A percentile compares a stretch with the other conserved stretches of the same genome.
These are phyloP conservation scores for Begonia fuchsioides DNA, from an alignment of 306 rosid genomes.

Conservation along the genomic window DNA sequence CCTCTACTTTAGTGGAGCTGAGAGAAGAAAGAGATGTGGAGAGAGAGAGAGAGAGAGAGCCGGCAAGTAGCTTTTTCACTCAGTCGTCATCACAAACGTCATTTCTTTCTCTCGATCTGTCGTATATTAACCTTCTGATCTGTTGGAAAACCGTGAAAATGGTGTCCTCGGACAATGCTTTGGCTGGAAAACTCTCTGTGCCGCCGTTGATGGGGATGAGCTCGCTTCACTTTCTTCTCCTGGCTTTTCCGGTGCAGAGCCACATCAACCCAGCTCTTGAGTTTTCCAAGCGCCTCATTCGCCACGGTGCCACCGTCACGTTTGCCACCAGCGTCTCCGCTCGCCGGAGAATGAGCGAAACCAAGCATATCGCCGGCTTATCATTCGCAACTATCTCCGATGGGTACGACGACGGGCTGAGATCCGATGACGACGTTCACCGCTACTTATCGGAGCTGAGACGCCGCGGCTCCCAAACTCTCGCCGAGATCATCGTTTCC, in stretches of 20 bases:
- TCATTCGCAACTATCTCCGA: slow-evolving; percentile 18
- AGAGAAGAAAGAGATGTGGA: no score
- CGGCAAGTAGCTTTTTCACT: no score
- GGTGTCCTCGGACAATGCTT: not conserved
- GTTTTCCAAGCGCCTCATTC: slow-evolving; percentile 20
- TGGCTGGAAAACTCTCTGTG: not conserved
- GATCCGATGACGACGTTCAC: not conserved
- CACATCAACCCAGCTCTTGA: slow-evolving; percentile 27
- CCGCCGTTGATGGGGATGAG: slow-evolving; percentile 4
- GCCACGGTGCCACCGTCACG: slow-evolving; percentile 15
- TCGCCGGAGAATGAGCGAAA: slow-evolving; percentile 10
- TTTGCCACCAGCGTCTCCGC: slow-evolving; percentile 8
- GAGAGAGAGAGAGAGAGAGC: no score
- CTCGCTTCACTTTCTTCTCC: slow-evolving; percentile 9
- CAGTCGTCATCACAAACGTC: slow-evolving; percentile 19
- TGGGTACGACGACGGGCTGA: slow-evolving; percentile 18
- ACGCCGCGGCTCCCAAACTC: slow-evolving; percentile 11
- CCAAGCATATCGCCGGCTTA: not conserved
- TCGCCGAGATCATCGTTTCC: slow-evolving; percentile 8
- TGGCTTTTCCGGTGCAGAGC: slow-evolving; percentile 17
- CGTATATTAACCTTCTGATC: slow-evolving; percentile 2
- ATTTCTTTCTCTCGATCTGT: not conserved
- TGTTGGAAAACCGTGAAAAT: not conserved
- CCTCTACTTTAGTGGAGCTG: no score
- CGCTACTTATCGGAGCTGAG: not conserved